A percentile compares a stretch with the other conserved stretches of the same genome.
These are phyloP conservation scores for Malus orientalis DNA, from an alignment of 306 rosid genomes.

Conservation along the genomic window DNA sequence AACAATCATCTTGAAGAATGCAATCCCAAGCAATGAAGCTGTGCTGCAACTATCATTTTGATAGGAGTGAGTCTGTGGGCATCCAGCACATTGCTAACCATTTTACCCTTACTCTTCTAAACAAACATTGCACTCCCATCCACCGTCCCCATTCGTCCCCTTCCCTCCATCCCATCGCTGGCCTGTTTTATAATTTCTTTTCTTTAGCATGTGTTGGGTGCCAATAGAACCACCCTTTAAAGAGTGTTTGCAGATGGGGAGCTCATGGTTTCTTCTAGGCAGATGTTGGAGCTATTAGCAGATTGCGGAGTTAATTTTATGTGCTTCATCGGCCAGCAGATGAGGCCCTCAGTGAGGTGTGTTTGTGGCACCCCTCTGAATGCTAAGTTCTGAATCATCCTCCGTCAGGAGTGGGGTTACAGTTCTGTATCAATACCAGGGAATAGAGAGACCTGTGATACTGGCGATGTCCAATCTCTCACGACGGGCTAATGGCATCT, in stretches of 20 bases:
- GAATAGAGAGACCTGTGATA: background rate
- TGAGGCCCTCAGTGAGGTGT: background rate
- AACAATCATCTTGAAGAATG: conserved; percentile 2
- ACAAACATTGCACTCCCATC: background rate
- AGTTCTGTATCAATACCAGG: conserved; percentile 3
- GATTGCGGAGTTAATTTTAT: background rate
- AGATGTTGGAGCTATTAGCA: background rate
- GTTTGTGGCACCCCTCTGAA: background rate
- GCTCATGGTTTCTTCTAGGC: conserved; percentile 12
- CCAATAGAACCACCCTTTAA: background rate
- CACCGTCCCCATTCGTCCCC: background rate
- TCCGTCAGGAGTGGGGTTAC: background rate
- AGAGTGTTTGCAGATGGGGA: conserved; percentile 18
- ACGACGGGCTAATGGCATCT: background rate
- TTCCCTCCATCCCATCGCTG: background rate
- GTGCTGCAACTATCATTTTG: conserved; percentile 4
- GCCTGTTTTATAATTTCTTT: background rate
- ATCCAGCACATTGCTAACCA: background rate
- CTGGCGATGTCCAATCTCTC: background rate
- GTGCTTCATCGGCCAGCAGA: background rate
- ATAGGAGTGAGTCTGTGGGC: background rate
- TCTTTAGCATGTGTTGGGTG: background rate
- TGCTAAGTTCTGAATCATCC: background rate
- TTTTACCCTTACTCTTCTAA: background rate
- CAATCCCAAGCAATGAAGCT: conserved; percentile 7